Percentiles rank a stretch among this genome's conserved stretches.
Conservation (phyloP, 208 protist genomes). For the Histomonas meleagridis region DNA sequence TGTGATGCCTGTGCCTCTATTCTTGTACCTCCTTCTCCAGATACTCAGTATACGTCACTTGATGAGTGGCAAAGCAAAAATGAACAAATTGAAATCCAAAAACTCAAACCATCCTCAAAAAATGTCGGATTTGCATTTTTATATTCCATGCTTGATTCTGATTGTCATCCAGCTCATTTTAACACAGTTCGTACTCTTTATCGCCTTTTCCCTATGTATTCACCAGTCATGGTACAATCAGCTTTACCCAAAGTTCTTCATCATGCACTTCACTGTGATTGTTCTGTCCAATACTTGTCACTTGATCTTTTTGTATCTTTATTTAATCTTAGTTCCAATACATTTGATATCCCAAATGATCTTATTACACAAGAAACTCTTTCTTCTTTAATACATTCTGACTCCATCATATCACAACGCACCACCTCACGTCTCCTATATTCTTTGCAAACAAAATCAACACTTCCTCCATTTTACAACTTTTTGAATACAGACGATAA, state of each 20-base stretch:
- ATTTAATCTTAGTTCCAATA: background rate
- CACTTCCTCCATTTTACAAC: background rate
- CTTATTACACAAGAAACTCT: too few relatives aligned
- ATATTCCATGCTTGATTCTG: background rate
- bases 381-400: background rate
- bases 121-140: background rate
- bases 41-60: background rate
- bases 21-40: background rate
- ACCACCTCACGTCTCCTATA: background rate
- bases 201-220: background rate
- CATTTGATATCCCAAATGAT: background rate
- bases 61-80: background rate
- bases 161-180: background rate
- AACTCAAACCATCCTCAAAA: background rate
- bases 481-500: background rate
- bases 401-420: background rate
- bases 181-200: background rate
- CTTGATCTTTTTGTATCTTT: background rate
- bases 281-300: background rate
- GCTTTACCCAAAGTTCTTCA: background rate
- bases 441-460: background rate
- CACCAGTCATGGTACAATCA: background rate
- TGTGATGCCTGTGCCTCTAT: background rate
- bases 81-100: background rate
- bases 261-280: background rate